phyloP scores from a whole-genome alignment of 768 basidiomycete genomes.

The Phaeolepiota aurea region DNA sequence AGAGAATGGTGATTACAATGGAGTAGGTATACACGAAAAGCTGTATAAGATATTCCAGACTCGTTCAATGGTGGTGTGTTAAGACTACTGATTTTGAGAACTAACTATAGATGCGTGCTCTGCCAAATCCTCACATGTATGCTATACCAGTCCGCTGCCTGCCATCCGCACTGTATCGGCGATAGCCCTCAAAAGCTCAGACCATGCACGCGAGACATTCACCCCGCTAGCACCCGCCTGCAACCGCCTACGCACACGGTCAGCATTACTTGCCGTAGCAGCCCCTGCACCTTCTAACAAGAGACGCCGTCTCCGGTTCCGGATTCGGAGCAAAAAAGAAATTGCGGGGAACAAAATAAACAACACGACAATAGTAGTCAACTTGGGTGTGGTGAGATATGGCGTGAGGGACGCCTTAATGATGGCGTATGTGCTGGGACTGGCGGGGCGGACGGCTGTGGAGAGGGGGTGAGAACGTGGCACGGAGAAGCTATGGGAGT shows the following conservation, averaged over 20 bases:
- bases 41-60: no score
- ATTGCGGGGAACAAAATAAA: constrained; percentile 37
- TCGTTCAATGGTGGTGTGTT: no score
- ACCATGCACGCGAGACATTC: constrained; percentile 36
- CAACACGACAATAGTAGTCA: constrained; percentile 39
- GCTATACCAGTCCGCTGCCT: constrained; percentile 67
- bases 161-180: constrained; percentile 70
- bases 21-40: no score
- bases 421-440: constrained; percentile 26
- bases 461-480: constrained; percentile 11
- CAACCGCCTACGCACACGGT: constrained; percentile 49
- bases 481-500: constrained; percentile 7
- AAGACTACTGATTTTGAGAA: no score
- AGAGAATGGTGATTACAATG: no score
- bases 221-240: constrained; percentile 28
- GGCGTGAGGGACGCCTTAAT: constrained; percentile 39
- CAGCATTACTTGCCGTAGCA: constrained; percentile 29
- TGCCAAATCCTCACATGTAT: no score
- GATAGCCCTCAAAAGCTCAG: constrained; percentile 42
- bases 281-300: constrained; percentile 11
- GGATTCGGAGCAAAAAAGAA: constrained; percentile 43
- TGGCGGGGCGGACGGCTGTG: constrained; percentile 14
- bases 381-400: constrained; percentile 38
- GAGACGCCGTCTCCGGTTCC: constrained; percentile 28
- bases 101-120: no score